Conservation (phyloP, 768 basidiomycete species). For the Pleurotus eryngii region DNA sequence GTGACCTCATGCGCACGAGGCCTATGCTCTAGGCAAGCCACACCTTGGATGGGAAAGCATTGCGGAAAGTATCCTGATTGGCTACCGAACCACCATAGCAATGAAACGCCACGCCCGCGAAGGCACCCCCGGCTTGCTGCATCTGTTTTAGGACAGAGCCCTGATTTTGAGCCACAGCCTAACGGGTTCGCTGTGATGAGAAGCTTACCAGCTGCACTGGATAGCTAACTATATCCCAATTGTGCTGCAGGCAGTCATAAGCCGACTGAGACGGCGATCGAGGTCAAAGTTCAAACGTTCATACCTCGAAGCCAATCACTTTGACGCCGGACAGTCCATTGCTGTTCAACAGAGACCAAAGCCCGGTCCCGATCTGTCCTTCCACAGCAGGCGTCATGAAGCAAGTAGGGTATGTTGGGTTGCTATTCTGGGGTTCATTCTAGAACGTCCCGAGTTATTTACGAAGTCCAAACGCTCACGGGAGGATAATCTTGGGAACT, state of each 20-base stretch:
- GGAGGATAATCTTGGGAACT: not conserved
- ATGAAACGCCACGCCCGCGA: slow-evolving; percentile 69
- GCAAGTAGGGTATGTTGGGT: slow-evolving; percentile 69
- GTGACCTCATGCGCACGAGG: not conserved
- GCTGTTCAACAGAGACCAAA: slow-evolving; percentile 58
- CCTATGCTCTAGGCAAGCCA: slow-evolving; percentile 23
- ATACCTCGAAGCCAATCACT: slow-evolving; percentile 49
- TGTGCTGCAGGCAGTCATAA: slow-evolving; percentile 44
- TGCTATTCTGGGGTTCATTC: slow-evolving; percentile 54
- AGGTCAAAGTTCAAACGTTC: not conserved
- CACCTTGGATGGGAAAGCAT: slow-evolving; percentile 52
- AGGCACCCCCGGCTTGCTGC: slow-evolving; percentile 52
- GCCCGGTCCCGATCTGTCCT: slow-evolving; percentile 51
- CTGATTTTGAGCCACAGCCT: not conserved
- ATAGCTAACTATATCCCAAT: slow-evolving; percentile 71
- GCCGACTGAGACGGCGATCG: too few species aligned
- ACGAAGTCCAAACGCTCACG: too few species aligned
- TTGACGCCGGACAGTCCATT: slow-evolving; percentile 60
- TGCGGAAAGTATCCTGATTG: slow-evolving; percentile 54
- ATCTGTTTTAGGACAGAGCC: slow-evolving; percentile 24
- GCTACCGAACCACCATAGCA: slow-evolving; percentile 54
- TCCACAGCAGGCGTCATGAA: slow-evolving; percentile 51
- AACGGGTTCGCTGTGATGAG: not conserved
- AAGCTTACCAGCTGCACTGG: slow-evolving; percentile 40
- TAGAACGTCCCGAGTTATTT: not conserved